phyloP scores from a whole-genome alignment of 2,329 filamentous ascomycete genomes.

The Coniella vitis region DNA sequence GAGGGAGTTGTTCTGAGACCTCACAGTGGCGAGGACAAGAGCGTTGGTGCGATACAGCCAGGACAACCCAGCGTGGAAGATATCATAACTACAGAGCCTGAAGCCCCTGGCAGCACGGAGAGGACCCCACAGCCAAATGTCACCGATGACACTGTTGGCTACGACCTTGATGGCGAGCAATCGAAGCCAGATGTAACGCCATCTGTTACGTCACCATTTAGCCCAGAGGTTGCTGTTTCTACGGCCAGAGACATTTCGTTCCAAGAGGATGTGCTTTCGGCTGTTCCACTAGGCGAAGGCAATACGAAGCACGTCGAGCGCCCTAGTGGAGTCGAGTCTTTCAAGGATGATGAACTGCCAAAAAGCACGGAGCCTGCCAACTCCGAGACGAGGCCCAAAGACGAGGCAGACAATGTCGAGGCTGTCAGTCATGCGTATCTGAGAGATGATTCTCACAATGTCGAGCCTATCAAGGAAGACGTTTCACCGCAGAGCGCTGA shows the following conservation, averaged over 20 bases:
- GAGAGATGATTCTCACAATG: not conserved
- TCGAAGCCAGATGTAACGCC: not conserved
- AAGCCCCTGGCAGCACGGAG: constrained; percentile 3
- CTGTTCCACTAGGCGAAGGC: not conserved
- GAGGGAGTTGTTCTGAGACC: constrained; percentile 31
- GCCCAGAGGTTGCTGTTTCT: constrained; percentile 9
- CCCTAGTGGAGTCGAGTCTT: not conserved
- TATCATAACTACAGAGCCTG: not conserved
- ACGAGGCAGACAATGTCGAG: no score
- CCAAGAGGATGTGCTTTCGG: constrained; percentile 3
- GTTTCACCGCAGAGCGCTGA: not conserved
- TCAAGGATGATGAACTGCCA: not conserved
- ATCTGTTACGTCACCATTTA: not conserved
- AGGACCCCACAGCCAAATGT: constrained; percentile 9
- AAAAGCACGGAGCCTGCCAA: no score
- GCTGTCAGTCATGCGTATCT: not conserved
- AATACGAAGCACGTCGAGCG: not conserved
- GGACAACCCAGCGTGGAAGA: constrained; percentile 9
- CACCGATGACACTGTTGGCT: not conserved
- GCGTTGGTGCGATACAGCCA: constrained; percentile 4
- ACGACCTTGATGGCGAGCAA: not conserved
- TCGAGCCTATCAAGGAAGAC: not conserved
- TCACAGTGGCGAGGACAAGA: constrained; percentile 15
- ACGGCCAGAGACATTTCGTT: constrained; percentile 2
- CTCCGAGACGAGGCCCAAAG: no score